Conservation (phyloP, 176 grass and related monocot genomes). For the Dactylis glomerata region DNA sequence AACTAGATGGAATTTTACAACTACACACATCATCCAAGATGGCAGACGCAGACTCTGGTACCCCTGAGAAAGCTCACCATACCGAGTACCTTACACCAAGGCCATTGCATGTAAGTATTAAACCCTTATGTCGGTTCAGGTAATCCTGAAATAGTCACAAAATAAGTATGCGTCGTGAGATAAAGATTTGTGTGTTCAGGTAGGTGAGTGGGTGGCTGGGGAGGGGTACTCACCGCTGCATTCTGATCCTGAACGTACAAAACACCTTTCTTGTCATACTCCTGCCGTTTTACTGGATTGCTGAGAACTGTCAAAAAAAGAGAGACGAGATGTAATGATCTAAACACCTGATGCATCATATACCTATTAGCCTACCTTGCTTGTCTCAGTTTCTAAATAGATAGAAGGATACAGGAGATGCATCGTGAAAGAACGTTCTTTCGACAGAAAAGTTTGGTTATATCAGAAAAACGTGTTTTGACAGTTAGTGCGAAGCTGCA, state of each 20-base stretch:
- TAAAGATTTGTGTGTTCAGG: background rate
- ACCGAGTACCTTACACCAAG: conserved; percentile 72
- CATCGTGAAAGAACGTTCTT: background rate
- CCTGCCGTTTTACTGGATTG: conserved; percentile 79
- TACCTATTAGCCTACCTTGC: background rate
- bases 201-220: background rate
- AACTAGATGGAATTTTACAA: conserved; percentile 20
- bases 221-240: conserved; percentile 48
- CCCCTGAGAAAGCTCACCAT: conserved; percentile 44
- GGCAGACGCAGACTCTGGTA: background rate
- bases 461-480: background rate
- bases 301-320: conserved; percentile 66
- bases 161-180: background rate
- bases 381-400: background rate
- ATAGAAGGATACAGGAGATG: background rate
- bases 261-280: conserved; percentile 80
- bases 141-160: conserved; percentile 58
- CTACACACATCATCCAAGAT: conserved; percentile 21
- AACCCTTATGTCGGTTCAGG: conserved; percentile 84
- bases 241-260: conserved; percentile 73
- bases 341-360: background rate
- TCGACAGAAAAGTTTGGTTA: background rate
- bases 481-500: background rate
- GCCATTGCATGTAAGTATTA: conserved; percentile 97
- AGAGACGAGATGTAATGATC: conserved; percentile 20